These are phyloP conservation scores for Corylus americana DNA, from an alignment of 306 rosid species.

Conservation along the genomic window DNA sequence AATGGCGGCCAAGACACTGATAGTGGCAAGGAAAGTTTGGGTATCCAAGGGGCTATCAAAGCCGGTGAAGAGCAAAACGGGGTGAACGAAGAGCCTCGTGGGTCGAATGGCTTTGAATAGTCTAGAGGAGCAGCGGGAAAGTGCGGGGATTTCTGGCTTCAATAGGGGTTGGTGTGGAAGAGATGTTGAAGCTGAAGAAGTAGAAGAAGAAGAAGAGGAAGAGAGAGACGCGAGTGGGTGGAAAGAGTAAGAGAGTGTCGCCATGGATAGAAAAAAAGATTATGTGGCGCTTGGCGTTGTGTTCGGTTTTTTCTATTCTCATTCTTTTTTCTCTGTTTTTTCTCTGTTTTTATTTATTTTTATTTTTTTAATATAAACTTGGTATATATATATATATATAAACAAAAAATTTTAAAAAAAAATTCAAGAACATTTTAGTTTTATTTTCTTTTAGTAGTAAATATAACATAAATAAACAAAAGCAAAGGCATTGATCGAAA, in stretches of 20 bases:
- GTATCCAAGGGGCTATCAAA: slow-evolving; percentile 59
- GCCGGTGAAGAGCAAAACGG: slow-evolving; percentile 57
- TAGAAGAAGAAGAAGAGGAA: slow-evolving; percentile 39
- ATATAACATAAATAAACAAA: no score
- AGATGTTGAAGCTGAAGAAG: slow-evolving; percentile 33
- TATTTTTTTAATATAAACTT: no score
- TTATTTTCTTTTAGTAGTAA: no score
- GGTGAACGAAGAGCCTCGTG: slow-evolving; percentile 45
- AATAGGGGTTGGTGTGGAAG: slow-evolving; percentile 37
- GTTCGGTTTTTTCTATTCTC: neutral
- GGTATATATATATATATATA: no score
- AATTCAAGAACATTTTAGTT: no score
- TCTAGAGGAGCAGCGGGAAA: slow-evolving; percentile 31
- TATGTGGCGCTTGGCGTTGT: slow-evolving; percentile 35
- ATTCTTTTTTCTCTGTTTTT: no score
- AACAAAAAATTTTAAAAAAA: no score
- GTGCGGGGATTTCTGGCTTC: slow-evolving; percentile 34
- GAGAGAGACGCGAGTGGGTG: slow-evolving; percentile 44
- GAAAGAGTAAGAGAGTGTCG: slow-evolving; percentile 50
- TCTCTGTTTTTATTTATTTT: neutral
- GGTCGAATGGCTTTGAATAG: slow-evolving; percentile 42
- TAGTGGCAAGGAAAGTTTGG: slow-evolving; percentile 74
- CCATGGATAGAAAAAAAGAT: slow-evolving; percentile 53
- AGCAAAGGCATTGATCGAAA: no score
- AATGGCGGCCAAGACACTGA: slow-evolving; percentile 84